phyloP scores from a whole-genome alignment of 2,329 filamentous ascomycete genomes.

The Ceratocystis cacaofunesta region DNA sequence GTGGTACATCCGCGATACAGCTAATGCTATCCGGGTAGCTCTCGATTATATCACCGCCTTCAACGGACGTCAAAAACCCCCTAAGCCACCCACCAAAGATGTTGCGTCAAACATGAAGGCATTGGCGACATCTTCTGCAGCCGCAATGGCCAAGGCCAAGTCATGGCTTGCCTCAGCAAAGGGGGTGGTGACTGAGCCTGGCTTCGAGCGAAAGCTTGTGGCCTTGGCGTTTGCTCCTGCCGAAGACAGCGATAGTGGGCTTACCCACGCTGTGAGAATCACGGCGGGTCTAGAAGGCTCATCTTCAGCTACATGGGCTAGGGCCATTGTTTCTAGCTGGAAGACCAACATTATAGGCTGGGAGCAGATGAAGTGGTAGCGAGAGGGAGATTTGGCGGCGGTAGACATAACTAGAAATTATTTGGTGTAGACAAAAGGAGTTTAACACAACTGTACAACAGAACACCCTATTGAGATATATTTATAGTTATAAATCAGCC shows the following conservation, averaged over 20 bases:
- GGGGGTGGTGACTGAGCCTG: slow-evolving; percentile 21
- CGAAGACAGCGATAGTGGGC: slow-evolving; percentile 66
- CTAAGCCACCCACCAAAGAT: slow-evolving; percentile 27
- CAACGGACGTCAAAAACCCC: slow-evolving; percentile 28
- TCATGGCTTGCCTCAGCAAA: slow-evolving; percentile 22
- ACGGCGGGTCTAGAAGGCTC: slow-evolving; percentile 64
- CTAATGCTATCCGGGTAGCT: slow-evolving; percentile 23
- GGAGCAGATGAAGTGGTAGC: slow-evolving; percentile 20
- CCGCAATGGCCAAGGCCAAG: slow-evolving; percentile 25
- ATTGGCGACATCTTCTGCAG: slow-evolving; percentile 23
- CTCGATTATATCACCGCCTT: slow-evolving; percentile 25
- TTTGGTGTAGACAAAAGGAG: background rate
- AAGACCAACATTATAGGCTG: slow-evolving; percentile 20
- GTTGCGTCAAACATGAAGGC: slow-evolving; percentile 25
- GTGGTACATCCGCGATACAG: slow-evolving; percentile 27
- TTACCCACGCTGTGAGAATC: slow-evolving; percentile 61
- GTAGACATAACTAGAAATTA: slow-evolving; percentile 8
- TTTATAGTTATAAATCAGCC: background rate
- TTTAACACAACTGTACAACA: background rate
- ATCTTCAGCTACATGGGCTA: slow-evolving; percentile 39
- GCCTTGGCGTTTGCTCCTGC: slow-evolving; percentile 28
- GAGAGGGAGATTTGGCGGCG: slow-evolving; percentile 16
- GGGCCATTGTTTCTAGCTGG: slow-evolving; percentile 20
- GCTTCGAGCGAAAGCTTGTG: slow-evolving; percentile 21
- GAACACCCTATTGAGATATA: background rate